Conservation (phyloP, 1,284 basidiomycete species). For the Cryptococcus sp. region DNA sequence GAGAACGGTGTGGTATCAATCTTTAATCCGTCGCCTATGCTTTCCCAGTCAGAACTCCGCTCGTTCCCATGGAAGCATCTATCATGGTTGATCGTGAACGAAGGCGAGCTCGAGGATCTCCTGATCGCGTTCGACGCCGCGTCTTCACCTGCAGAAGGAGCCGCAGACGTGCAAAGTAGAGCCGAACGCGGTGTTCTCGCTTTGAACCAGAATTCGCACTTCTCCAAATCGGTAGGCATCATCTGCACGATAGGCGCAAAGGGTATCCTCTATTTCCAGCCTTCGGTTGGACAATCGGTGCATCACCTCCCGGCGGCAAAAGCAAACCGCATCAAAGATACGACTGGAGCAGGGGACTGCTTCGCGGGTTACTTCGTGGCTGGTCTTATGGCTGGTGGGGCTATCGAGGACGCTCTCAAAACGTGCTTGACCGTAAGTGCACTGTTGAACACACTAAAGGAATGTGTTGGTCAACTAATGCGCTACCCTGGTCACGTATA, state of each 20-base stretch:
- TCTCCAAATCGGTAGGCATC: constrained; percentile 23
- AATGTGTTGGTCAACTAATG: no score
- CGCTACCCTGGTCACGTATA: constrained; percentile 13
- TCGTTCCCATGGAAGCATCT: constrained; percentile 56
- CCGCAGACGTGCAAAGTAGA: constrained; percentile 5
- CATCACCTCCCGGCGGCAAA: constrained; percentile 40
- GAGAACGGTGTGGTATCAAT: constrained; percentile 45
- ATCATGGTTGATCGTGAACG: constrained; percentile 60
- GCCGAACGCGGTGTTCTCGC: constrained; percentile 16
- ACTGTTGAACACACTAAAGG: not conserved
- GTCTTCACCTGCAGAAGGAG: constrained; percentile 1
- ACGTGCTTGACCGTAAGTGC: constrained; percentile 41
- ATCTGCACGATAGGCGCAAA: constrained; percentile 47
- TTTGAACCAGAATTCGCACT: constrained; percentile 20
- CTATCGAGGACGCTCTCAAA: constrained; percentile 33
- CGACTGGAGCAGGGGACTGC: constrained; percentile 54
- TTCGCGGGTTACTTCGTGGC: constrained; percentile 53
- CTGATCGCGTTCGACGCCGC: constrained; percentile 22
- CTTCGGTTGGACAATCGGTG: constrained; percentile 7
- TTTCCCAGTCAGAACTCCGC: constrained; percentile 47
- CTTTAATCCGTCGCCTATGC: constrained; percentile 63
- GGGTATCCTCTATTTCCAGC: constrained; percentile 41
- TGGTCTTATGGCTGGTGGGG: constrained; percentile 42
- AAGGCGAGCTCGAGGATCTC: constrained; percentile 55
- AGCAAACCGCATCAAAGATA: constrained; percentile 41